Conservation (phyloP, 371 early-diverging fungal genomes). For the Chytridiales sp. region DNA sequence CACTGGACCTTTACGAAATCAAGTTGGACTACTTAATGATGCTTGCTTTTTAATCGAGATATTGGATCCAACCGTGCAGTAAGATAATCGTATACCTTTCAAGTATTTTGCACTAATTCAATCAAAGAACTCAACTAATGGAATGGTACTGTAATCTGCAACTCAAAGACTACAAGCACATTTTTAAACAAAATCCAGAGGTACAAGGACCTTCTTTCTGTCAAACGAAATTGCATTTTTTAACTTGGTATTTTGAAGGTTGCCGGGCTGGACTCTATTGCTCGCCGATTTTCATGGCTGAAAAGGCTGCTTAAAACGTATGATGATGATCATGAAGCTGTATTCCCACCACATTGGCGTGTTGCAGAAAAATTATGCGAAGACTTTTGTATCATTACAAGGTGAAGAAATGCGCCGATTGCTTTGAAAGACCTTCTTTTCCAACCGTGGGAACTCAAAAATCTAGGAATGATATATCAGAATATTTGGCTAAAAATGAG, state of each 20-base stretch:
- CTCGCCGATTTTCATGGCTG: conserved; percentile 91
- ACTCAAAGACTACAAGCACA: conserved; percentile 76
- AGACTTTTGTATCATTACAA: conserved; percentile 80
- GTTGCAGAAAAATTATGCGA: conserved; percentile 69
- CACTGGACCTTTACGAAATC: conserved; percentile 34
- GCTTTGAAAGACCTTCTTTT: neutral
- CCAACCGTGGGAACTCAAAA: neutral
- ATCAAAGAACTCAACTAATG: conserved; percentile 54
- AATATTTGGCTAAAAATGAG: conserved; percentile 37
- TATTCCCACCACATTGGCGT: conserved; percentile 83
- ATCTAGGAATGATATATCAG: conserved; percentile 35
- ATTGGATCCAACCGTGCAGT: conserved; percentile 69
- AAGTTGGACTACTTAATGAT: conserved; percentile 57
- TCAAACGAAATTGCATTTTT: neutral
- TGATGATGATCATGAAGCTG: conserved; percentile 78
- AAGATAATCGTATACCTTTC: conserved; percentile 18
- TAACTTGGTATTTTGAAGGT: conserved; percentile 45
- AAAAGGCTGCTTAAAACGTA: conserved; percentile 79
- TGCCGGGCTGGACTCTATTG: conserved; percentile 78
- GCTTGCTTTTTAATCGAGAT: conserved; percentile 78
- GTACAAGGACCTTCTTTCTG: conserved; percentile 33
- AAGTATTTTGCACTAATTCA: neutral
- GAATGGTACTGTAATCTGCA: conserved; percentile 82
- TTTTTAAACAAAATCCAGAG: conserved; percentile 80
- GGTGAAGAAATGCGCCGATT: conserved; percentile 12